Base-by-base conservation (phyloP, 495 filamentous ascomycete genomes). In the Immersiella caudata region DNA sequence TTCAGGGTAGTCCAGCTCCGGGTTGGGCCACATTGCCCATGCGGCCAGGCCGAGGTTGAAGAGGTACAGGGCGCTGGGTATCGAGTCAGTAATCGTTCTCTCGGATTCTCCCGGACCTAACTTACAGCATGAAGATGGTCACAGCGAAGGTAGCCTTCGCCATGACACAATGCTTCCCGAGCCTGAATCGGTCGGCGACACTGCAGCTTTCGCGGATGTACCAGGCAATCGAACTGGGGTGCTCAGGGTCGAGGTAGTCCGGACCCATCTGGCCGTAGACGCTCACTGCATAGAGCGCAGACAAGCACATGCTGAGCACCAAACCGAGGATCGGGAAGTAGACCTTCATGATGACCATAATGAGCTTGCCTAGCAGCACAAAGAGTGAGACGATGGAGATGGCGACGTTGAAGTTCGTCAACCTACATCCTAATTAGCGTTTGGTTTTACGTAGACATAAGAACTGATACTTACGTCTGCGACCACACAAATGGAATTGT, bases 401-500 rank as follows among this genome's bases (percentile, higher is more conserved):
- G 64, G 92, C 89, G 66, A 96, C 86, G 75, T 96, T 94, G 79
- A 81, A 97, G 60, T 90, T 81, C 60, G 91, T 93, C 50, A 92
- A 77, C 72, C 93, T 97, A 77, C 40, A 35, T 1, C 6, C 20
- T 12, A 14, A 51, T 71, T 63, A 68, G 35, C 46, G 36, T 51
- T 20, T 25, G 62, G 68, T 49, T 27, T 5, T 2, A n/a, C n/a
- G n/a, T n/a, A 33, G 61, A 66, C 11, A 22, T 55, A 52, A 50
- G 22, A 6, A 8, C 20, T 35, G 62, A 68, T 56, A 86, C 91
- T 70, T 83, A 97, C 93, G 89, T 87, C 70, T 85, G 80, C 51
- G 90, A 91, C 93, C 93, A 97, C 22, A 95, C 88, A 70, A 94
- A 81, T 8, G 93, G 93, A 21, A 87, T 78, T 5, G 78, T 83